Evolutionary conservation across 2,329 filamentous ascomycete species (phyloP).

Genomic region (Colletotrichum neosansevieriae): DNA sequence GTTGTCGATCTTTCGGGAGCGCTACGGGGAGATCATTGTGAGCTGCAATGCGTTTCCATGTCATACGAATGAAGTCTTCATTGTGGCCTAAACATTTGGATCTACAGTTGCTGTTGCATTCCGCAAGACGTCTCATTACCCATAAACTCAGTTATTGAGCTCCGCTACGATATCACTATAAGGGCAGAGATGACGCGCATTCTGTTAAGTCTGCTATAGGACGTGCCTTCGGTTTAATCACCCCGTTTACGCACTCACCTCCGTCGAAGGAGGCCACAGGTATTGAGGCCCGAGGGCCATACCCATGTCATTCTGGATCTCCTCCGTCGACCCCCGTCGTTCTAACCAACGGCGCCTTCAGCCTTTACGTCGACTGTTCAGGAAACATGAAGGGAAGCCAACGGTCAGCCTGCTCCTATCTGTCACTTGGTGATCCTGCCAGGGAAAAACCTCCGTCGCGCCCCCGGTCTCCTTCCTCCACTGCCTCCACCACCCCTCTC

Average conservation of each 20-base stretch:
- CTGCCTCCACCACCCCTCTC: constrained; percentile 30
- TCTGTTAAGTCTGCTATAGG: constrained; percentile 17
- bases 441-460: constrained; percentile 25
- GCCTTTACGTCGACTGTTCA: constrained; percentile 19
- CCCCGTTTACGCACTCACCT: constrained; percentile 25
- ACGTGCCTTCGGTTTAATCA: background rate
- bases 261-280: constrained; percentile 26
- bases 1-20: constrained; percentile 23
- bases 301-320: constrained; percentile 4
- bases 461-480: constrained; percentile 24
- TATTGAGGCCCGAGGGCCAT: constrained; percentile 13
- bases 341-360: constrained; percentile 17
- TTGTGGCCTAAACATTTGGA: background rate
- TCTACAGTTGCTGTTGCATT: constrained; percentile 22
- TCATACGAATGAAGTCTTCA: background rate
- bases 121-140: background rate
- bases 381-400: background rate
- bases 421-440: constrained; percentile 18
- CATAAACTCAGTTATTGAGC: constrained; percentile 29
- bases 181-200: constrained; percentile 15
- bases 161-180: constrained; percentile 14
- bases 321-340: constrained; percentile 27
- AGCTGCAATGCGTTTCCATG: background rate
- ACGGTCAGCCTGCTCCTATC: constrained; percentile 1
- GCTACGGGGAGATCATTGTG: constrained; percentile 9